Base-by-base conservation (phyloP, 768 basidiomycete genomes). In the Neoboletus subvelutipes region DNA sequence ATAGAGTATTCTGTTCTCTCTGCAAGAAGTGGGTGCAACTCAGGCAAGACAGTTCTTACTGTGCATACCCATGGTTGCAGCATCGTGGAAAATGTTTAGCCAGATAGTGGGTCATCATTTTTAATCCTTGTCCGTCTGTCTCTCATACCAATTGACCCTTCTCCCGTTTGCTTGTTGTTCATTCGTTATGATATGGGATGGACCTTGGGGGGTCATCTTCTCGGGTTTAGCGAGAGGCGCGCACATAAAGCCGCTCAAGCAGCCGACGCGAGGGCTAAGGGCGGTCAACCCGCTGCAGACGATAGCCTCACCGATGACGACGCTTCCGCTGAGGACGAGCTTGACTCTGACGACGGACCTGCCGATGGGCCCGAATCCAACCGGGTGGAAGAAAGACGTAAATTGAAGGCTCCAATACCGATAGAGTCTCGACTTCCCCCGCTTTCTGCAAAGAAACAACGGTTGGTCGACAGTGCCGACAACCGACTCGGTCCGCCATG, bases 11-110 rank as follows among this genome's bases (percentile, higher is more conserved):
- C 62, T 92, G 90, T 66, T 76, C 78, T 3, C 70, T 91, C 1
- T 92, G 90, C 67, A 77, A 81, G 64, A 90, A 91, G 71, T 92
- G 90, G 90, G 88, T 92, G 1, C 90, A 91, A 70, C 77, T 92
- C 20, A 71, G 90, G 41, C 88, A 90, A 67, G 89, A 92, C 62
- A 84, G 83, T 57, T 82, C 83, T 11, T 92, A 86, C 68, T 92
- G 89, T 61, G 86, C 89, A 51, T 89, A 90, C 67, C 89, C 90
- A 39, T 92, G 89, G 90, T 67, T 84, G 56, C 87, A 88, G 72
- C 90, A 92, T 70, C 81, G 87, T 20, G 81, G 78, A 26, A 92
- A 90, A 70, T 91, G 90, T 74, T 68, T 88, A 45, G 80, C 83
- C n/a, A 73, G 87, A 65, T 78, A 83, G 88, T 90, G 69, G 67